These are phyloP conservation scores for Jamesozyma jinghongensis DNA, from an alignment of 805 yeast species.

Conservation along the genomic window DNA sequence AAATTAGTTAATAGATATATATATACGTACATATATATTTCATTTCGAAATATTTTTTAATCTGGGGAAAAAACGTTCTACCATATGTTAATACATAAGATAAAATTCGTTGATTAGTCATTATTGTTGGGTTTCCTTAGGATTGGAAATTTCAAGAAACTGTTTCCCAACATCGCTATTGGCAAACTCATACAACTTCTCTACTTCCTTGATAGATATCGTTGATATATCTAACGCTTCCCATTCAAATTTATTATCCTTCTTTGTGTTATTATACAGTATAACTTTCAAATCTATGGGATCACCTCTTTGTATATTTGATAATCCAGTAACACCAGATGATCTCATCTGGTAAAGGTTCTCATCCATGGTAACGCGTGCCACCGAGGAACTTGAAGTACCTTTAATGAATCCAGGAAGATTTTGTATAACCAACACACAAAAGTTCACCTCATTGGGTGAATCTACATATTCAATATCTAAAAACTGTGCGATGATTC, in stretches of 20 bases:
- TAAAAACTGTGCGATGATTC: constrained; percentile 12
- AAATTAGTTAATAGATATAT: neutral
- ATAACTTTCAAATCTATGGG: constrained; percentile 12
- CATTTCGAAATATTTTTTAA: neutral
- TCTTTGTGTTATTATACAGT: no score
- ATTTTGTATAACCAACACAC: constrained; percentile 8
- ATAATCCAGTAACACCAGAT: neutral
- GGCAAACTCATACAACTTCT: constrained; percentile 7
- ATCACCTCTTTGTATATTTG: constrained; percentile 9
- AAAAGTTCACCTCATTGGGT: constrained; percentile 2
- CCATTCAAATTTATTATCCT: constrained; percentile 2
- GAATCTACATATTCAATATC: constrained; percentile 8
- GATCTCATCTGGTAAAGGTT: neutral
- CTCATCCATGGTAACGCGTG: constrained; percentile 4
- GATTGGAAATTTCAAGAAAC: constrained; percentile 2
- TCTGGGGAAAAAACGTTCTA: neutral
- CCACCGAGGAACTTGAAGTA: neutral
- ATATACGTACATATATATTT: neutral
- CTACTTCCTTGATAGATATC: constrained; percentile 9
- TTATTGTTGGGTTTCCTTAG: neutral
- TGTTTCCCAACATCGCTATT: constrained; percentile 3
- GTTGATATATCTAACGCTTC: constrained; percentile 12
- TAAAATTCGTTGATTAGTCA: no score
- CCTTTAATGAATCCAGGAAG: constrained; percentile 1
- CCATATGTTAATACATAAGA: no score